Conservation (phyloP, 2,329 filamentous ascomycete genomes). For the Talaromyces funiculosus region DNA sequence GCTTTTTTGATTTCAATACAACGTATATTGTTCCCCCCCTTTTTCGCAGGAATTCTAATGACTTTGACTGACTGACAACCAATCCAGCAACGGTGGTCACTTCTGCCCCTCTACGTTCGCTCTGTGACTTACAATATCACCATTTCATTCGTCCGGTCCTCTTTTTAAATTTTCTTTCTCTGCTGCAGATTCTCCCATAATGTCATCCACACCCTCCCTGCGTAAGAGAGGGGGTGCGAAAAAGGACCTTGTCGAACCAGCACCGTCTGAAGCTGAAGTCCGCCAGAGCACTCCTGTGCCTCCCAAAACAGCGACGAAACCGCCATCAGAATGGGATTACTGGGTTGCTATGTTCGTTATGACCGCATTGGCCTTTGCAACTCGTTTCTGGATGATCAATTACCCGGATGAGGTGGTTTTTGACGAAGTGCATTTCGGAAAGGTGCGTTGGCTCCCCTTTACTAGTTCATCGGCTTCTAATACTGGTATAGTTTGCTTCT, state of each 20-base stretch:
- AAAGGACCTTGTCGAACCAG: constrained; percentile 25
- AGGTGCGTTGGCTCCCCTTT: constrained; percentile 55
- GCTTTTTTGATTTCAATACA: constrained; percentile 1
- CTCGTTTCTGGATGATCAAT: constrained; percentile 91
- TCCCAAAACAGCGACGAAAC: constrained; percentile 21
- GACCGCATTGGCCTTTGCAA: constrained; percentile 78
- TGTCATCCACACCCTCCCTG: constrained; percentile 29
- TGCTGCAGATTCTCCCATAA: constrained; percentile 7
- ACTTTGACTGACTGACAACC: not conserved
- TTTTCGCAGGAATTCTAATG: no score
- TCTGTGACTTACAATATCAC: constrained; percentile 3
- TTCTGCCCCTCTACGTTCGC: constrained; percentile 15
- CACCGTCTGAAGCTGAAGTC: constrained; percentile 22
- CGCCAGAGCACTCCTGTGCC: constrained; percentile 19
- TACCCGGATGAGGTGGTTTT: constrained; percentile 97
- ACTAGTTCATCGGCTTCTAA: not conserved
- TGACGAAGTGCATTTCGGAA: constrained; percentile 98
- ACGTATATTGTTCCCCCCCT: not conserved
- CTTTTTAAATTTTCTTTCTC: not conserved
- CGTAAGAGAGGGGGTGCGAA: constrained; percentile 38
- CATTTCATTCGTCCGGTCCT: not conserved
- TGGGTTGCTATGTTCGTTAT: constrained; percentile 70
- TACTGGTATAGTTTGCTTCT: constrained; percentile 43
- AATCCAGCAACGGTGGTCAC: constrained; percentile 13
- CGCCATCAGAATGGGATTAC: constrained; percentile 70